Evolutionary conservation across 1,139 yeast genomes (phyloP), one percentile per base, ranked within the genome.

Genomic region (Schwanniomyces etchellsii): DNA sequence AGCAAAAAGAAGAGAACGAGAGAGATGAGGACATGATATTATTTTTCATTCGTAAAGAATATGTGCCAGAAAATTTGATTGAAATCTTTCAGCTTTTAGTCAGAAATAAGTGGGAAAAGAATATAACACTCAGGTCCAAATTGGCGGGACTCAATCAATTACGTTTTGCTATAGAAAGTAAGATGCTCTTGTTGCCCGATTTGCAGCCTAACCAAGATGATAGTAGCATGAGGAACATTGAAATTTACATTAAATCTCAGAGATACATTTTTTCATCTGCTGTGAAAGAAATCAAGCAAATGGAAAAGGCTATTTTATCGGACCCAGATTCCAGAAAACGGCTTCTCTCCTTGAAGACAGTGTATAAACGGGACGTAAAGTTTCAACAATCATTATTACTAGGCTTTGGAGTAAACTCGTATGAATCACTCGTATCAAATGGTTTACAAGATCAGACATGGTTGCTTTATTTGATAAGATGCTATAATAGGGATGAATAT

Each of bases 121-220:
- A 44, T 5, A 48, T 62, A 12, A 64, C 72, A 1, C 47, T 76
- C 25, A 61, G 85, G 44, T 70, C 76, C 68, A 57, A 63, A 37
- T 55, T 81, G 5, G 77, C 77, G 18, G 86, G 84, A 1, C 47
- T 79, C 27, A 72, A 74, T 39, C 76, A 77, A 43, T 51, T 82
- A 27, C 55, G 71, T 24, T 50, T 58, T 5, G 78, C 84, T 2
- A 43, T 81, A 14, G 71, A 64, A 17, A 64, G 50, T 55, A 81
- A 60, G 38, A 31, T 37, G 7, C 27, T 24, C 33, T 5, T 20
- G 23, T n/a, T 7, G 6, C 23, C 23, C n/a, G 15, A 10, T 10
- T 34, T 26, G 16, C 42, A 32, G 2, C 36, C 28, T 11, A 22
- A 11, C 20, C 32, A 23, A 11, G 37, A 40, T 9, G 31, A 29